Base-by-base conservation (phyloP, 2,329 filamentous ascomycete genomes). In the Dryadomyces quercus-mongolicae region DNA sequence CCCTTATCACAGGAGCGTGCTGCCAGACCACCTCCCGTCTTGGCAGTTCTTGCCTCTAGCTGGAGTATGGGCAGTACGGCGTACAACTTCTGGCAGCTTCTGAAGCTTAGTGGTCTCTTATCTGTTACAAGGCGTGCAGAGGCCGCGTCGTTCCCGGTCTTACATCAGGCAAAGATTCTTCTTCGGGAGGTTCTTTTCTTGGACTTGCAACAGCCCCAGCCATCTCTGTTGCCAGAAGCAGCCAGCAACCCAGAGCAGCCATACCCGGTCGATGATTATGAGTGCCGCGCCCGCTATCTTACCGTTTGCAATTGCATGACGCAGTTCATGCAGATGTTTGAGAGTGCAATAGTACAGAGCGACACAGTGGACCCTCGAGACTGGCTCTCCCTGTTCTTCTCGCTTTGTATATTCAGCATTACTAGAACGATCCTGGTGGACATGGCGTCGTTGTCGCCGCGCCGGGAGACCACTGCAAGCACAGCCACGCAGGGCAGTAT, bases 401-500 rank as follows among this genome's bases (percentile, higher is more conserved):
- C 78, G 13, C 64, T 82, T 18, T 80, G 78, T 62, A 74, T 82
- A n/a, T 80, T 82, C 60, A 81, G 77, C 61, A 68, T 77, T 31
- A 70, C 75, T 20, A 72, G 74, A 50, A 76, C 76, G 1, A 69
- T 82, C 1, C 65, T 81, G 5, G 66, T 74, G 16, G 75, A 79
- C 54, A 66, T 76, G 38, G 66, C 68, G 21, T 66, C 68, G 25
- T 31, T 60, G 59, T 13, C 56, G 56, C 61, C n/a, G 58, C 65
- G 22, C 61, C 65, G 51, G 9, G 36, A 25, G 15, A 25, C 49
- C 5, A 21, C 20, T 10, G 12, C 49, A 10, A 38, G 40, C 45
- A 47, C 16, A 8, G 13, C 12, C 13, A 13, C 13, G 16, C 40
- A 38, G 2, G 8, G 22, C 10, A 15, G 15, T 18, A 12, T 16